Percentiles rank a stretch among this genome's conserved stretches.
Evolutionary conservation across 1,284 basidiomycete genomes (phyloP).

Genomic region (Moesziomyces parantarcticus): DNA sequence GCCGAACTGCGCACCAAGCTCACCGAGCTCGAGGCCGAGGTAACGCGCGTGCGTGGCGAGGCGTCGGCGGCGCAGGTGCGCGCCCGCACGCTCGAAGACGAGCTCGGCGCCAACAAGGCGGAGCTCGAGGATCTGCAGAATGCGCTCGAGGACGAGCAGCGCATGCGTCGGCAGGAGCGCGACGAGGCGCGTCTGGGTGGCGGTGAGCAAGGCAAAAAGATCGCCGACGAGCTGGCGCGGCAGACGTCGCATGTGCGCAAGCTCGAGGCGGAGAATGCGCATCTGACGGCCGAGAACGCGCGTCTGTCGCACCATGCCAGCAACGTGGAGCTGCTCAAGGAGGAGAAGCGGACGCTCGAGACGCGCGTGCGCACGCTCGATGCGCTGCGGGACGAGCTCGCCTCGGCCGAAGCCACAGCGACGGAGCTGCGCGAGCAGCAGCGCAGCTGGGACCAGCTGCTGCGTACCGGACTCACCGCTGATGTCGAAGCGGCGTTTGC

Average conservation of each 20-base stretch:
- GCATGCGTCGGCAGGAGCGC: conserved; percentile 20
- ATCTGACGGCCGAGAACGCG: conserved; percentile 45
- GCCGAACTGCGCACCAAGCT: conserved; percentile 10
- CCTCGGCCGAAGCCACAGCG: conserved; percentile 52
- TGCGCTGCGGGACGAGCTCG: conserved; percentile 36
- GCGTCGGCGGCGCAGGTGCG: conserved; percentile 19
- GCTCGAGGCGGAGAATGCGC: conserved; percentile 49
- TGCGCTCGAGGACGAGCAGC: conserved; percentile 46
- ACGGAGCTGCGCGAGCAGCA: conserved; percentile 52
- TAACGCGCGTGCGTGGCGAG: conserved; percentile 31
- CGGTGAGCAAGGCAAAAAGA: conserved; percentile 23
- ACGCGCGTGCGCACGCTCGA: conserved; percentile 48
- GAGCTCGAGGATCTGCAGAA: conserved; percentile 47
- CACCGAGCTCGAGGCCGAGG: conserved; percentile 28
- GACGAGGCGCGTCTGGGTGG: conserved; percentile 16
- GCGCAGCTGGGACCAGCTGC: conserved; percentile 27
- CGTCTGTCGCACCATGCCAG: conserved; percentile 34
- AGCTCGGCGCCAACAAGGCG: conserved; percentile 34
- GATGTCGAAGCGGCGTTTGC: conserved; percentile 40
- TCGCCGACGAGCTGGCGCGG: conserved; percentile 40
- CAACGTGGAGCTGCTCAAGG: conserved; percentile 57
- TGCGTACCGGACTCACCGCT: conserved; percentile 13
- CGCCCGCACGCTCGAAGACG: conserved; percentile 21
- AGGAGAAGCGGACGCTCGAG: conserved; percentile 60
- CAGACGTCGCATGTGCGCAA: conserved; percentile 35